Percentiles rank a stretch among this genome's conserved stretches.
phyloP scores from a whole-genome alignment of 1,284 basidiomycete genomes.

The Gomphus bonarii region DNA sequence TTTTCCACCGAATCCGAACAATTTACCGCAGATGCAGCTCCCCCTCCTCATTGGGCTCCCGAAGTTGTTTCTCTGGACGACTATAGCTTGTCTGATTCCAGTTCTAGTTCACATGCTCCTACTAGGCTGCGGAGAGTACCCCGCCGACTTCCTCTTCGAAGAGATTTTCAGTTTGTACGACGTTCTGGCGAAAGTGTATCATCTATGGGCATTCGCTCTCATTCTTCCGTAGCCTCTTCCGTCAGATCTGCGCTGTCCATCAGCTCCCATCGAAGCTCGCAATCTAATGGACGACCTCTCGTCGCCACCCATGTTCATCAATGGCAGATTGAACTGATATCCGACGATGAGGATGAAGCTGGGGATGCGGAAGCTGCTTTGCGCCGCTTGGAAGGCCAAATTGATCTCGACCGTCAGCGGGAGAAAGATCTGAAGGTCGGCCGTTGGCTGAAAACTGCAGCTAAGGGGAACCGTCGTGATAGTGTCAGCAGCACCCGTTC shows the following conservation, averaged over 20 bases:
- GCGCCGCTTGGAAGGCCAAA: constrained; percentile 70
- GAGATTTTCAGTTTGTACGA: constrained; percentile 69
- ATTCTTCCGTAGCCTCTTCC: constrained; percentile 38
- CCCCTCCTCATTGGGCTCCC: constrained; percentile 16
- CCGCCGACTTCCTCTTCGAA: constrained; percentile 54
- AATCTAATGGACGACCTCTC: not conserved
- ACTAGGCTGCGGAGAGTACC: constrained; percentile 28
- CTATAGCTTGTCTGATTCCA: constrained; percentile 15
- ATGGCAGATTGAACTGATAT: constrained; percentile 74
- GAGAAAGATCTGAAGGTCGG: constrained; percentile 71
- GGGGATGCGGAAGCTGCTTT: constrained; percentile 78
- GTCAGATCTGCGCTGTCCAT: not conserved
- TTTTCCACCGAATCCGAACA: not conserved
- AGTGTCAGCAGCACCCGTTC: constrained; percentile 47
- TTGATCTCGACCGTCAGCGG: constrained; percentile 57
- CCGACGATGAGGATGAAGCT: constrained; percentile 54
- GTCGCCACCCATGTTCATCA: constrained; percentile 17
- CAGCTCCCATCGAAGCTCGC: not conserved
- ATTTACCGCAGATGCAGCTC: constrained; percentile 13
- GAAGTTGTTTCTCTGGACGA: constrained; percentile 17
- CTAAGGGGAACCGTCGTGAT: constrained; percentile 48
- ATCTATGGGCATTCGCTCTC: constrained; percentile 60
- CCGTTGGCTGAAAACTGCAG: constrained; percentile 68
- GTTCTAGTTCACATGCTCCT: constrained; percentile 10
- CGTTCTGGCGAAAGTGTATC: constrained; percentile 59